Conservation (phyloP, 306 rosid genomes). For the barrel medic (Medicago truncatula) region DNA sequence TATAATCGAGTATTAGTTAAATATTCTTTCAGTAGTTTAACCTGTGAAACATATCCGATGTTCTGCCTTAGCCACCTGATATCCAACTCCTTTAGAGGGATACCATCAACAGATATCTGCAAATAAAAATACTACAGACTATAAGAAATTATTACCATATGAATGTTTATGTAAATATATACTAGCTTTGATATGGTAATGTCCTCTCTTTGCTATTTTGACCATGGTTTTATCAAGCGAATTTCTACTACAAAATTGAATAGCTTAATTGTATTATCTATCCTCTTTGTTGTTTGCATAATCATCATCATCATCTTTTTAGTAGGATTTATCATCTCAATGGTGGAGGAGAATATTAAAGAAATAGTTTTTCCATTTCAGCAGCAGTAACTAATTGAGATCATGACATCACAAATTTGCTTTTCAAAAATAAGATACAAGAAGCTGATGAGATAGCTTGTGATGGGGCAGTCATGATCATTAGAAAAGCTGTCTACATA, state of each 20-base stretch:
- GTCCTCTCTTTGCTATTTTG: no score
- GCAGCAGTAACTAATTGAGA: background rate
- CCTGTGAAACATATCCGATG: conserved; percentile 89
- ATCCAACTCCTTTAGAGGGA: conserved; percentile 73
- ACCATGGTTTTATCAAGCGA: background rate
- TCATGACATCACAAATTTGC: background rate
- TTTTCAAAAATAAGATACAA: no score
- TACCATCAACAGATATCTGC: conserved; percentile 81
- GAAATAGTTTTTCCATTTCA: background rate
- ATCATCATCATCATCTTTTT: background rate
- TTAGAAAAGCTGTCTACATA: no score
- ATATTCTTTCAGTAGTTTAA: conserved; percentile 43
- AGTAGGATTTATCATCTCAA: conserved; percentile 15
- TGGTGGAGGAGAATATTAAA: background rate
- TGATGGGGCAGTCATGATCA: no score
- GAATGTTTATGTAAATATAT: background rate
- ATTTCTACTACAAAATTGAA: conserved; percentile 7
- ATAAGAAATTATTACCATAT: background rate
- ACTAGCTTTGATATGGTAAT: background rate
- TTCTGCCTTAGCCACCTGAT: conserved; percentile 86
- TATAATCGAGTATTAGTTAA: background rate
- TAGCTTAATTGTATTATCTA: background rate
- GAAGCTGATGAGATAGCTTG: no score
- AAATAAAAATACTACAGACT: conserved; percentile 31
- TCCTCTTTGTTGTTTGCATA: background rate